phyloP scores from a whole-genome alignment of 495 filamentous ascomycete species.

The Trichoderma erinaceum region DNA sequence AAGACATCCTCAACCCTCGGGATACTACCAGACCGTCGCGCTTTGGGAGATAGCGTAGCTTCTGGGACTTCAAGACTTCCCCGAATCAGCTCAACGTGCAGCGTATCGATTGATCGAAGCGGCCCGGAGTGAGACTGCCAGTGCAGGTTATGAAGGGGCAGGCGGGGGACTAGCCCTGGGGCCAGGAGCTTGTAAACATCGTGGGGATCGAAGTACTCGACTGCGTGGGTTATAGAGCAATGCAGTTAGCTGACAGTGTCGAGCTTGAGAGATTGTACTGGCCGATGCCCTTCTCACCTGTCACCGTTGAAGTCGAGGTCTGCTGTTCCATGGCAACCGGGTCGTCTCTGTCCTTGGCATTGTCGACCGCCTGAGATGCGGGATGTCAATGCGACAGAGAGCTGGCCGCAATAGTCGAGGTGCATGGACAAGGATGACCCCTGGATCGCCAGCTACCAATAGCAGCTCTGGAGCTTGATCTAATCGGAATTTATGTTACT shows the following conservation, averaged over 20 bases:
- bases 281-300: conserved; percentile 41
- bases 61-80: conserved; percentile 34
- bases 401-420: conserved; percentile 1
- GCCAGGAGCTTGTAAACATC: conserved; percentile 78
- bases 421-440: conserved; percentile 13
- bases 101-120: conserved; percentile 81
- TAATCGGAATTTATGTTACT: background rate
- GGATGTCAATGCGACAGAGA: conserved; percentile 12
- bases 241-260: background rate
- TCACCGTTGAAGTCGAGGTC: conserved; percentile 66
- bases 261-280: background rate
- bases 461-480: background rate
- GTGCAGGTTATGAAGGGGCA: conserved; percentile 88
- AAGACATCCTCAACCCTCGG: conserved; percentile 45
- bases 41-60: conserved; percentile 30
- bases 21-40: conserved; percentile 37
- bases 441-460: background rate
- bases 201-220: conserved; percentile 82
- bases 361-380: conserved; percentile 14
- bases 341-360: conserved; percentile 26
- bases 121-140: conserved; percentile 94
- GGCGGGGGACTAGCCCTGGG: conserved; percentile 63
- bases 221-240: conserved; percentile 25
- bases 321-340: conserved; percentile 52
- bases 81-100: conserved; percentile 80